These are phyloP conservation scores for Eimeria sp. DNA, from an alignment of 169 alveolate species.

Conservation along the genomic window DNA sequence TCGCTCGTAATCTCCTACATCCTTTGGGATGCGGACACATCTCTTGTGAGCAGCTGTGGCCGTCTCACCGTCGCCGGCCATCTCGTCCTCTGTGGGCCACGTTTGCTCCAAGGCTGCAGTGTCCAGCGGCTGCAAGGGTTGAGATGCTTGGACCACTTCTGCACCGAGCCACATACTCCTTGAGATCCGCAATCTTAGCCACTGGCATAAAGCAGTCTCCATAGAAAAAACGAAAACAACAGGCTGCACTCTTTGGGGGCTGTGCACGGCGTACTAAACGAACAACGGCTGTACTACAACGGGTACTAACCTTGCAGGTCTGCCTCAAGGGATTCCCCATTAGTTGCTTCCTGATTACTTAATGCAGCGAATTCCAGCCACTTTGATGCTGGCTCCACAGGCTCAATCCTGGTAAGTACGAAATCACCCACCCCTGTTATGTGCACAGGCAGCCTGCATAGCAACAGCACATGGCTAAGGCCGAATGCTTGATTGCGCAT, in stretches of 20 bases:
- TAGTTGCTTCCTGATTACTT: neutral
- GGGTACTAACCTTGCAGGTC: neutral
- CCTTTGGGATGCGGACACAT: conserved; percentile 73
- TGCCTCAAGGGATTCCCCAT: neutral
- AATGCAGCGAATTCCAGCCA: conserved; percentile 6
- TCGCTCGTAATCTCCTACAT: conserved; percentile 79
- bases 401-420: conserved; percentile 63
- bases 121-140: conserved; percentile 84
- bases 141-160: conserved; percentile 59
- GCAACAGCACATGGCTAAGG: neutral
- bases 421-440: conserved; percentile 85
- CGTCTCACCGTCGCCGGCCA: conserved; percentile 46
- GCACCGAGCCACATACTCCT: neutral
- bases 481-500: neutral
- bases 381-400: conserved; percentile 14
- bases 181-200: neutral
- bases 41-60: conserved; percentile 1
- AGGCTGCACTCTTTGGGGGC: neutral
- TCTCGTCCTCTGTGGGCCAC: conserved; percentile 84
- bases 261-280: neutral
- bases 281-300: too few relatives aligned
- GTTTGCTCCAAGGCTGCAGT: conserved; percentile 84
- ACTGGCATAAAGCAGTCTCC: neutral
- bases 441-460: conserved; percentile 79
- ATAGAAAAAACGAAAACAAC: neutral